A percentile compares a stretch with the other conserved stretches of the same genome.
Conservation (phyloP, 2,329 filamentous ascomycete species). For the Trichoderma koningii region DNA sequence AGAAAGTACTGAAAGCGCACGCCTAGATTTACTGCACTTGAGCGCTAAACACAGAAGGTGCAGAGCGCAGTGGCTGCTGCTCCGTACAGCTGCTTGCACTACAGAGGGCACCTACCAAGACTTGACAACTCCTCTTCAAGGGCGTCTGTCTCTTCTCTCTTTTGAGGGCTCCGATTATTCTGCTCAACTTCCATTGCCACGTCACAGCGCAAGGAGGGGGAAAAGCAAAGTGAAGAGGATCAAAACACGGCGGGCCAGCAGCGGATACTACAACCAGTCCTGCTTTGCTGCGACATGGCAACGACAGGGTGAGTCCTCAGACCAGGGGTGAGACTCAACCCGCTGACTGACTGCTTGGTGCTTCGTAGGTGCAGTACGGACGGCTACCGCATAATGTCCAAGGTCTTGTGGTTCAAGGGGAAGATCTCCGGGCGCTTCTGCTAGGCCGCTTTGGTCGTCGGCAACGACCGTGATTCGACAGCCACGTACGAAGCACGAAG, state of each 20-base stretch:
- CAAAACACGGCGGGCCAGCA: neutral
- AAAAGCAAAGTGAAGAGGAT: neutral
- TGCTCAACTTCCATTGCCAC: neutral
- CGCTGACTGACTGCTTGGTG: conserved; percentile 2
- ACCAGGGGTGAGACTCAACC: conserved; percentile 12
- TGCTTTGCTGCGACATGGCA: neutral
- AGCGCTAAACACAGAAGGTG: neutral
- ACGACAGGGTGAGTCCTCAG: neutral
- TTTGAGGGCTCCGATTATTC: neutral
- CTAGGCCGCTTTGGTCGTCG: conserved; percentile 29
- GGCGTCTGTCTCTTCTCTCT: neutral
- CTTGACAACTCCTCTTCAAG: neutral
- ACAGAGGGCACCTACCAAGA: neutral
- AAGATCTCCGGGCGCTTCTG: conserved; percentile 30
- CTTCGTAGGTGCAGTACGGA: too few relatives aligned
- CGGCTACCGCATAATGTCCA: too few relatives aligned
- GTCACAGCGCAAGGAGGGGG: neutral
- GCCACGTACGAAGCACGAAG: conserved; percentile 17
- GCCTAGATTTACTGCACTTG: neutral
- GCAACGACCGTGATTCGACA: conserved; percentile 27
- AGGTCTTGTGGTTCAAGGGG: conserved; percentile 25
- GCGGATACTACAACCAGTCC: neutral
- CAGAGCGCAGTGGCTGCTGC: neutral
- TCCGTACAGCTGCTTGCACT: neutral
- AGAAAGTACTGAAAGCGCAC: neutral